phyloP scores from a whole-genome alignment of 2,329 filamentous ascomycete species.

The Chrysoporthe puriensis region DNA sequence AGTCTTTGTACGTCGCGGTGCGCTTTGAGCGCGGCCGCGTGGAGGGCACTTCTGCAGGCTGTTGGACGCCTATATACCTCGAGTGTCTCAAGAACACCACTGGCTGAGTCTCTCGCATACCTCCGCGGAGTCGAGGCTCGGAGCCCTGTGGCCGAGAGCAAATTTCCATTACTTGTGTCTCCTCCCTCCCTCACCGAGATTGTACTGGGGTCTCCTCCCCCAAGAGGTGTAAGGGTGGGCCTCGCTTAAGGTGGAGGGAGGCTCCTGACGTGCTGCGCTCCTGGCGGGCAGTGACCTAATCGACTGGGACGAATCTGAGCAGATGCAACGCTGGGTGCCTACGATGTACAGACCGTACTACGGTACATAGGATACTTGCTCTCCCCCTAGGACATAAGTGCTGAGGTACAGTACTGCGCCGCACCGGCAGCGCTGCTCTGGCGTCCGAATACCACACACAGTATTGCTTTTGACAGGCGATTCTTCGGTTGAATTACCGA shows the following conservation, averaged over 20 bases:
- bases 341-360: too few relatives aligned
- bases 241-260: not conserved
- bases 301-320: not conserved
- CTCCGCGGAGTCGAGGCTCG: not conserved
- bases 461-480: not conserved
- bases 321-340: not conserved
- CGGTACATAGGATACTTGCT: too few relatives aligned
- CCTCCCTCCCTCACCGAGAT: not conserved
- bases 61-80: not conserved
- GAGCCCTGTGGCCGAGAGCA: not conserved
- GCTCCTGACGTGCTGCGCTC: not conserved
- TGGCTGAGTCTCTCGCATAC: not conserved
- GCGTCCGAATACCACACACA: not conserved
- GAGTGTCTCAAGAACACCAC: not conserved
- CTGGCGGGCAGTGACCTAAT: not conserved
- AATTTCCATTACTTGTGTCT: not conserved
- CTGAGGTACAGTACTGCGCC: not conserved
- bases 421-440: not conserved
- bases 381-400: too few relatives aligned
- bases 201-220: not conserved
- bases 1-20: not conserved
- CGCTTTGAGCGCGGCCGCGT: not conserved
- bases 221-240: not conserved
- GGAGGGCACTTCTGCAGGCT: not conserved
- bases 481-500: slow-evolving; percentile 6